Evolutionary conservation across 2,329 filamentous ascomycete genomes (phyloP).

Genomic region (Nothopassalora personata): DNA sequence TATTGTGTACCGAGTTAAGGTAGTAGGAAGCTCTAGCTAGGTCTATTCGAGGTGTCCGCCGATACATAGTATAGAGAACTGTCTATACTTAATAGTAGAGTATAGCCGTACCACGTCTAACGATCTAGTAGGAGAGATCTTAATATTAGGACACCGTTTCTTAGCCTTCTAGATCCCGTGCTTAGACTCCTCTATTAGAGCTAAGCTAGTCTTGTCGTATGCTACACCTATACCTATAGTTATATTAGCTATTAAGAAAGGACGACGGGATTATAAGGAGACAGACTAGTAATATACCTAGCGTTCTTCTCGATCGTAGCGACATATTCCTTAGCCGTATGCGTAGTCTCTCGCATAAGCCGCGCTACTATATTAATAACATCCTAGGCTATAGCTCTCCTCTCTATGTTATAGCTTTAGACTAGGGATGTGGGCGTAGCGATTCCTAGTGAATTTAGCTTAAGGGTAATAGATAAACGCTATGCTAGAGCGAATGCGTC

Average conservation of each 20-base stretch:
- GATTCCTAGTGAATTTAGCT: background rate
- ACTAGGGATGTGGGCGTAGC: background rate
- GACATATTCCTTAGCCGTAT: slow-evolving; percentile 10
- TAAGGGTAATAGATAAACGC: slow-evolving; percentile 11
- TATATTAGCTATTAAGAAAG: background rate
- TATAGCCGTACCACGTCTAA: background rate
- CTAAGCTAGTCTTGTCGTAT: slow-evolving; percentile 1
- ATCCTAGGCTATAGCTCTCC: slow-evolving; percentile 7
- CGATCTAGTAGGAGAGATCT: background rate
- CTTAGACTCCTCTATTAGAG: slow-evolving; percentile 2
- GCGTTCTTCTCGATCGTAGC: slow-evolving; percentile 10
- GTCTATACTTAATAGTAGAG: slow-evolving; percentile 2
- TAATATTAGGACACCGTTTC: slow-evolving; percentile 4
- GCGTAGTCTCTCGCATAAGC: slow-evolving; percentile 7
- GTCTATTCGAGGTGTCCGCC: background rate
- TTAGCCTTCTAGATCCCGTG: slow-evolving; percentile 8
- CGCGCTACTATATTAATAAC: slow-evolving; percentile 10
- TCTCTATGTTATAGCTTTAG: slow-evolving; percentile 9
- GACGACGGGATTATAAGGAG: background rate
- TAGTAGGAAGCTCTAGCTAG: background rate
- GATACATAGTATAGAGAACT: slow-evolving; percentile 3
- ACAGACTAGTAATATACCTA: slow-evolving; percentile 8
- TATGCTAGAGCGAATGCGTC: slow-evolving; percentile 36
- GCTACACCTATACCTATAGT: slow-evolving; percentile 4
- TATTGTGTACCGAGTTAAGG: background rate